Evolutionary conservation across 495 filamentous ascomycete genomes (phyloP).

Genomic region (Rhypophila decipiens): DNA sequence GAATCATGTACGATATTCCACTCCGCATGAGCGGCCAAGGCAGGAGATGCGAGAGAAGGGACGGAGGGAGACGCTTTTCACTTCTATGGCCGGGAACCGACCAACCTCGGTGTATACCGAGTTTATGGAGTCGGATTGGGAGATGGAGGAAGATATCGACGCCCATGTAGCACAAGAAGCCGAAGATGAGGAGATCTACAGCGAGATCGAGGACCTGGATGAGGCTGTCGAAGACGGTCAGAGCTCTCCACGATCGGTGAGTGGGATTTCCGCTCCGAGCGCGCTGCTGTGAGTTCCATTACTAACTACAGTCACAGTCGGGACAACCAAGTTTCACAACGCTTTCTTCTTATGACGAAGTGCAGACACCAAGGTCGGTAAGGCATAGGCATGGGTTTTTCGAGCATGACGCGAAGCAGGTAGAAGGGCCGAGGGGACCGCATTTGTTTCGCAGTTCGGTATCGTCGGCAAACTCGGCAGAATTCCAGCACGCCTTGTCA

Average conservation of each 20-base stretch:
- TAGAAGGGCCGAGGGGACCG: constrained; percentile 76
- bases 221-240: constrained; percentile 49
- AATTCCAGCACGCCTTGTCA: constrained; percentile 55
- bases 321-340: constrained; percentile 65
- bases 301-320: constrained; percentile 28
- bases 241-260: constrained; percentile 59
- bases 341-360: constrained; percentile 68
- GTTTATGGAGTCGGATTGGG: constrained; percentile 69
- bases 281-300: neutral
- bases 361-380: constrained; percentile 59
- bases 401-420: constrained; percentile 44
- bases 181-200: constrained; percentile 47
- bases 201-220: constrained; percentile 41
- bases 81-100: constrained; percentile 25
- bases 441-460: constrained; percentile 75
- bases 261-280: constrained; percentile 26
- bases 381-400: constrained; percentile 30
- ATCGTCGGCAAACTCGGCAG: constrained; percentile 41
- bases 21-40: constrained; percentile 11
- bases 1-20: constrained; percentile 19
- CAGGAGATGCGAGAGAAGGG: constrained; percentile 45
- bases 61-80: constrained; percentile 40
- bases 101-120: constrained; percentile 63
- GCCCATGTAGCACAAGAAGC: too few species aligned
- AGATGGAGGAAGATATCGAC: constrained; percentile 46